Base-by-base conservation (phyloP, 345 rosid genomes). In the Limnanthes douglasii region DNA sequence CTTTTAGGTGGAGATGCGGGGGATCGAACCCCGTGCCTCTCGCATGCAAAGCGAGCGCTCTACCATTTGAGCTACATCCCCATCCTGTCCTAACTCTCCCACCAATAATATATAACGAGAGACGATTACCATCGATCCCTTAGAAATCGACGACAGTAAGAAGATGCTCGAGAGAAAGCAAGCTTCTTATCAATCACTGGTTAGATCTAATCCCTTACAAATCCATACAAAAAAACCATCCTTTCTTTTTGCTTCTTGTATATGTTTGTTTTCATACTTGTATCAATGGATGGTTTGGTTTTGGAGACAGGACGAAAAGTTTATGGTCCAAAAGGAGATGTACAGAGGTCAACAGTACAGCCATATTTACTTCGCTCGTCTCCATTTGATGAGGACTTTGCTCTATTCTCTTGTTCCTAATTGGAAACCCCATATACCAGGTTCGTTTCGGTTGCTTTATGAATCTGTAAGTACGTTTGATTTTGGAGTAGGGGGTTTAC, bases 51-150 rank as follows among this genome's bases (percentile, higher is more conserved):
- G 78, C 75, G 64, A 54, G 75, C 75, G 78, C 79, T 70, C 70
- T 64, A 70, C 84, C 84, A 70, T 70, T 67, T 70, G 84, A 75
- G 75, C 79, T 70, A 67, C 84, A 70, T 59, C 78, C 68, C 78
- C 78, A n/a, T n/a, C n/a, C n/a, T n/a, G n/a, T n/a, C n/a, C n/a
- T n/a, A n/a, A n/a, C n/a, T n/a, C n/a, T n/a, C n/a, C n/a, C n/a
- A n/a, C n/a, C n/a, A n/a, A n/a, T n/a, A n/a, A n/a, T n/a, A n/a
- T n/a, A n/a, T n/a, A n/a, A n/a, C n/a, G n/a, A n/a, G n/a, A n/a
- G n/a, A n/a, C n/a, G n/a, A n/a, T n/a, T n/a, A n/a, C 75, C 66
- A 72, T 47, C 44, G 62, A 39, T 31, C 47, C 70, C 39, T 72
- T 70, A 82, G 76, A 64, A 39, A 50, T 67, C 59, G 86, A 73